A percentile compares a stretch with the other conserved stretches of the same genome.
phyloP scores from a whole-genome alignment of 2,329 filamentous ascomycete species.

The Ophioceras dolichostomum region DNA sequence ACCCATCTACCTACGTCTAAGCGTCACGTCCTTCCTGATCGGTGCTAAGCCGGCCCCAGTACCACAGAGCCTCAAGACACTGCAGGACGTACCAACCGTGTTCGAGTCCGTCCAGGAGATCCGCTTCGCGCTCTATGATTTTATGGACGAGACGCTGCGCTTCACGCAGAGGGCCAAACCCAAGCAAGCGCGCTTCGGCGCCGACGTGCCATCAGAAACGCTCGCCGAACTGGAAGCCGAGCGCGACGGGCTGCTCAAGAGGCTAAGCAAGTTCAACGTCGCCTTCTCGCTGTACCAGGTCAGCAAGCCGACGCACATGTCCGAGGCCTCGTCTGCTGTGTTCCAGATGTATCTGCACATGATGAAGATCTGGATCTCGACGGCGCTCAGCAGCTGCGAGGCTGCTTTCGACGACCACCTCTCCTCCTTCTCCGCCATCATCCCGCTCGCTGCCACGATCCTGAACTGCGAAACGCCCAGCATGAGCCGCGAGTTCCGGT shows the following conservation, averaged over 20 bases:
- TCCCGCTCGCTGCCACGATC: constrained; percentile 18
- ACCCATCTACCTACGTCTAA: constrained; percentile 30
- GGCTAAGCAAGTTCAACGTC: constrained; percentile 16
- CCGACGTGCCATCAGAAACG: constrained; percentile 11
- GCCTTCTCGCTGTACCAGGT: constrained; percentile 17
- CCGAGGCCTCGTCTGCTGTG: constrained; percentile 11
- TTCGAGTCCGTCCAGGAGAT: constrained; percentile 20
- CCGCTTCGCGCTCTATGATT: constrained; percentile 21
- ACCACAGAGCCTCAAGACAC: constrained; percentile 20
- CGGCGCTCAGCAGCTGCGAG: constrained; percentile 16
- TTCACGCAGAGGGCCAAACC: constrained; percentile 18
- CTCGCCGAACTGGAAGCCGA: constrained; percentile 14
- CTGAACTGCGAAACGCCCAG: constrained; percentile 6
- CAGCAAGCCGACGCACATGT: constrained; percentile 9
- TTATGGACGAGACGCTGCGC: constrained; percentile 25
- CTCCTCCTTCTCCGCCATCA: constrained; percentile 19
- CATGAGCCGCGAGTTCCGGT: constrained; percentile 2
- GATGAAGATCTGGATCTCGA: constrained; percentile 19
- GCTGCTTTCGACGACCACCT: constrained; percentile 18
- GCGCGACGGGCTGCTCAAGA: constrained; percentile 20
- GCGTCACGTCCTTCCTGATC: constrained; percentile 27
- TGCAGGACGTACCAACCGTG: constrained; percentile 12
- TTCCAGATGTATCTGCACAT: constrained; percentile 21
- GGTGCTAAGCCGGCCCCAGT: constrained; percentile 22
- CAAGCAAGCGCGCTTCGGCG: constrained; percentile 13